These are phyloP conservation scores for Dothistroma pini DNA, from an alignment of 2,329 filamentous ascomycete genomes.

Conservation along the genomic window DNA sequence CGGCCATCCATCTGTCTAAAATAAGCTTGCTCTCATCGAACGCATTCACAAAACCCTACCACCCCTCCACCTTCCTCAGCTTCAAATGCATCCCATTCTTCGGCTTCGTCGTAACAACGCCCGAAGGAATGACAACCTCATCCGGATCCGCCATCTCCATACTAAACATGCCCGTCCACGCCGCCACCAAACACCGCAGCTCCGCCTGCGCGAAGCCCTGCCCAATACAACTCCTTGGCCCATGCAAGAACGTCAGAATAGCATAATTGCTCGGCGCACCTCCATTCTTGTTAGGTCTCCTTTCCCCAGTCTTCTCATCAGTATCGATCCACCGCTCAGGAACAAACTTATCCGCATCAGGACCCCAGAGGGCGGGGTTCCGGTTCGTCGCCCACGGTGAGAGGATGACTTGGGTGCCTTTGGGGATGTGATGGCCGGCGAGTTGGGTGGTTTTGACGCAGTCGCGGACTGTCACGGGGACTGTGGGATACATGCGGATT, in stretches of 20 bases:
- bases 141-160: conserved; percentile 26
- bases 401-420: conserved; percentile 38
- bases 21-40: neutral
- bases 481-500: conserved; percentile 46
- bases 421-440: conserved; percentile 37
- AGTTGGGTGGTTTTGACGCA: conserved; percentile 44
- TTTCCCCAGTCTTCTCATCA: conserved; percentile 24
- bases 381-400: conserved; percentile 44
- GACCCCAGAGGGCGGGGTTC: conserved; percentile 42
- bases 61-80: conserved; percentile 21
- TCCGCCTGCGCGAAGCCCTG: conserved; percentile 61
- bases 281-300: conserved; percentile 59
- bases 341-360: conserved; percentile 39
- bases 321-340: conserved; percentile 47
- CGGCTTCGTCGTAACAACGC: conserved; percentile 29
- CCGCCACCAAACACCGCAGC: conserved; percentile 30
- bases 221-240: conserved; percentile 79
- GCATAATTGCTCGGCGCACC: conserved; percentile 55
- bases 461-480: conserved; percentile 46
- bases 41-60: conserved; percentile 9
- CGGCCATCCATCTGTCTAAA: neutral
- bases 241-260: conserved; percentile 38
- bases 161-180: conserved; percentile 27
- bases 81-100: conserved; percentile 27
- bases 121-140: conserved; percentile 25